Evolutionary conservation across 768 basidiomycete genomes (phyloP), one percentile per base, ranked within the genome.

Genomic region (Mycena kentingensis): DNA sequence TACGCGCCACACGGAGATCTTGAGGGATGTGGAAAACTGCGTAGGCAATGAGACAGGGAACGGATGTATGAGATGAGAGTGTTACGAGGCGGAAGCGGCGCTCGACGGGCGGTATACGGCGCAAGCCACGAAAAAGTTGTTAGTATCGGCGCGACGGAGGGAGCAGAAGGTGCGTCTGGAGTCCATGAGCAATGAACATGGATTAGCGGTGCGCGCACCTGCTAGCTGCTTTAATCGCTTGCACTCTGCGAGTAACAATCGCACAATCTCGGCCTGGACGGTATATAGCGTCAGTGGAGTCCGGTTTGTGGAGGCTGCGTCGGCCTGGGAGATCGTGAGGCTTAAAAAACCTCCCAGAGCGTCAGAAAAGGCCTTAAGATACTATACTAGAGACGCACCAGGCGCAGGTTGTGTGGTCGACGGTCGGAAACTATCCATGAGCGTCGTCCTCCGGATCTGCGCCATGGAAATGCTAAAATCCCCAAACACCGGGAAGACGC

Each of bases 401-500:
- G 65, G 50, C 5, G 58, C 58, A 3, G 73, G 47, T 42, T 62
- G 65, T 18, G 37, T 8, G 13, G 21, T 15, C 2, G 64, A 41
- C 39, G 62, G 46, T 32, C 62, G 62, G 7, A 73, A 58, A 26
- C 41, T 42, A 47, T 80, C 73, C 16, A 42, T 42, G 25, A 73
- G 51, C 0, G 75, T 74, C 34, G 59, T 61, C 12, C 71, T 70
- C 25, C 69, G 72, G 34, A 77, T 72, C 62, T 88, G 86, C 2
- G 83, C 77, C 68, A 87, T 81, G 8, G 72, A 65, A 32, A 88
- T 73, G 4, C 74, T 68, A 60, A 87, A 81, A 28, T 73, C 67
- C 10, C 74, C 76, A 46, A 78, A 75, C 27, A 90, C 78, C 3
- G 85, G 84, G n/a, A 81, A 76, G 2, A 79, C 71, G 44, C 73